Base-by-base conservation (phyloP, 176 grass and related monocot genomes). In the Carex scoparia region DNA sequence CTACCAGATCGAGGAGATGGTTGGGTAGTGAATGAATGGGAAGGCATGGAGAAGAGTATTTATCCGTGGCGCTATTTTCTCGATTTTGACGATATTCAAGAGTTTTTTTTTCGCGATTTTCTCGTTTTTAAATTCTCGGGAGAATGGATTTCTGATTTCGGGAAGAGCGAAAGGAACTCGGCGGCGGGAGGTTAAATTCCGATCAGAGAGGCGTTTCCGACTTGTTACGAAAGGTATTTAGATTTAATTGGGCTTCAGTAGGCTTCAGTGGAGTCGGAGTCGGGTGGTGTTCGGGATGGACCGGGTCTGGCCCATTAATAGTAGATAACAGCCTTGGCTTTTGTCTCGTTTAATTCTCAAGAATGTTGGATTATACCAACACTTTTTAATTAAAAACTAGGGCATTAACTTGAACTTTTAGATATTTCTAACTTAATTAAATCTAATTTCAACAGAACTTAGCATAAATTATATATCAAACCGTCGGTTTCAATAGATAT, bases 31-130 rank as follows among this genome's bases (percentile, higher is more conserved):
- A 69, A 77, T 4, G 49, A 77, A 77, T 19, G 48, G 27, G 11
- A 44, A 81, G 30, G 56, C 78, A 81, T 75, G 27, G 28, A 77
- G 18, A 11, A 66, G 54, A 74, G 83, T 33, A 48, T 28, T 76
- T n/a, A 14, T 65, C 46, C 42, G 31, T 58, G 23, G 48, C 10
- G 44, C 7, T 69, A 11, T 28, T 35, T 80, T 46, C 6, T 46
- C 6, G 5, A 53, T 23, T 74, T 51, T 10, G 44, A 46, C 19
- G 71, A 44, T 13, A 69, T 15, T 69, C 13, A 9, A 46, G 10
- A 75, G 2, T 75, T 30, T 2, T 75, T 75, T 23, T 7, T 48
- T 18, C 7, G 18, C 16, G 37, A 51, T 74, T 68, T 54, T 31
- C 10, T 49, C 23, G 1, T 23, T 55, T 56, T 77, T 8, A 15